Base-by-base conservation (phyloP, 139 green algal species). In the Gonium pectorale region DNA sequence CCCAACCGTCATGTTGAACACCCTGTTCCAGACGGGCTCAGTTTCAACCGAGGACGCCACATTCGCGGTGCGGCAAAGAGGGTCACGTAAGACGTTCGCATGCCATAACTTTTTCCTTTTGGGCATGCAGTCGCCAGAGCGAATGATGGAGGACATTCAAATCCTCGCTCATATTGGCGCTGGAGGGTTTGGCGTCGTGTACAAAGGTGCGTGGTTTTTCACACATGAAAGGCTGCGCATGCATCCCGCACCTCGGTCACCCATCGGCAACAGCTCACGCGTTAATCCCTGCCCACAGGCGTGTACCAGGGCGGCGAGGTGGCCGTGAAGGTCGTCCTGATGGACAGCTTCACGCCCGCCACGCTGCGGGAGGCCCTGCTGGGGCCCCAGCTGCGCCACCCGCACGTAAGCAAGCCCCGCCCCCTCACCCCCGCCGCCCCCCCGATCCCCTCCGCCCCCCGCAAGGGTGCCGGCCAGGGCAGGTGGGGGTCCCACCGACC, bases 121-220 rank as follows among this genome's bases (percentile, higher is more conserved):
- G 19, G 27, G 27, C 9, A 9, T 64, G 56, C 56, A 64, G 56
- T 35, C 56, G 17, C 24, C 24, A 22, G 56, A 64, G 56, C 56
- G n/a, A 64, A 64, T 64, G 56, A 64, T 64, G 56, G 56, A 64
- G 56, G 56, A 64, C n/a, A n/a, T 64, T 9, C 56, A 64, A n/a
- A 15, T 64, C 15, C 22, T 64, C 6, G 56, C 6, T 9, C 19
- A 27, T 9, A 64, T 64, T 35, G 56, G 56, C 24, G 27, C 56
- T 27, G 56, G 56, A 9, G 56, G 56, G 19, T 64, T 64, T 22
- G 56, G 19, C 22, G 22, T 64, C 22, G 56, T 64, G 17, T 64
- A 64, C n/a, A 64, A n/a, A 64, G 56, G 56, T 64, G n/a, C n/a
- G n/a, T n/a, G n/a, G n/a, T n/a, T n/a, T n/a, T n/a, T n/a, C n/a